Evolutionary conservation across 2,329 filamentous ascomycete species (phyloP).

Genomic region (Cercospora beticola): DNA sequence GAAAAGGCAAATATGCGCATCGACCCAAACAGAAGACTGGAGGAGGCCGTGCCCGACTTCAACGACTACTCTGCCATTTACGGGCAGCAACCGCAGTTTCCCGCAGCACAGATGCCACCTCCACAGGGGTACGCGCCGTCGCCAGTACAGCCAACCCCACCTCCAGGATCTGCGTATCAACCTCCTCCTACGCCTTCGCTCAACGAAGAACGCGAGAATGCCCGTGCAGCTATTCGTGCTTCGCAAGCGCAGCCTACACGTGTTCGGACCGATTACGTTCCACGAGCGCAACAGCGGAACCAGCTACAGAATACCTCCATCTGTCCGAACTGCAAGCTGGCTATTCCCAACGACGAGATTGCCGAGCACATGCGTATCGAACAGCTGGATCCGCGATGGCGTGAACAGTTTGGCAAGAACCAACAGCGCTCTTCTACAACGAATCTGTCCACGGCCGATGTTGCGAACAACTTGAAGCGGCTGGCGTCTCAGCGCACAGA

Average conservation of each 20-base stretch:
- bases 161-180: slow-evolving; percentile 34
- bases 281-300: slow-evolving; percentile 65
- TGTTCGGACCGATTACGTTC: slow-evolving; percentile 90
- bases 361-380: slow-evolving; percentile 95
- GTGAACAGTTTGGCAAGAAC: slow-evolving; percentile 88
- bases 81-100: slow-evolving; percentile 30
- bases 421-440: slow-evolving; percentile 82
- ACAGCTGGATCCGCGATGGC: slow-evolving; percentile 89
- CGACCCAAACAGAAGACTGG: slow-evolving; percentile 76
- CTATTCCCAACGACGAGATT: slow-evolving; percentile 82
- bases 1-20: slow-evolving; percentile 91
- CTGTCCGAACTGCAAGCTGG: slow-evolving; percentile 91
- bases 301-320: slow-evolving; percentile 62
- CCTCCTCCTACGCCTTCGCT: slow-evolving; percentile 30
- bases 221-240: slow-evolving; percentile 70
- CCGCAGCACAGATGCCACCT: slow-evolving; percentile 31
- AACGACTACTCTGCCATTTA: slow-evolving; percentile 52
- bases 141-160: slow-evolving; percentile 26
- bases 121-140: slow-evolving; percentile 30
- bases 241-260: slow-evolving; percentile 58
- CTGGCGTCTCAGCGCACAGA: slow-evolving; percentile 84
- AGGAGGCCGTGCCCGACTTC: slow-evolving; percentile 87
- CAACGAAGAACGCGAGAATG: slow-evolving; percentile 54
- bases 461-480: slow-evolving; percentile 93
- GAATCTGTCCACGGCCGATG: slow-evolving; percentile 80